phyloP scores from a whole-genome alignment of 1,284 basidiomycete species.

The Cryptococcus sp. region DNA sequence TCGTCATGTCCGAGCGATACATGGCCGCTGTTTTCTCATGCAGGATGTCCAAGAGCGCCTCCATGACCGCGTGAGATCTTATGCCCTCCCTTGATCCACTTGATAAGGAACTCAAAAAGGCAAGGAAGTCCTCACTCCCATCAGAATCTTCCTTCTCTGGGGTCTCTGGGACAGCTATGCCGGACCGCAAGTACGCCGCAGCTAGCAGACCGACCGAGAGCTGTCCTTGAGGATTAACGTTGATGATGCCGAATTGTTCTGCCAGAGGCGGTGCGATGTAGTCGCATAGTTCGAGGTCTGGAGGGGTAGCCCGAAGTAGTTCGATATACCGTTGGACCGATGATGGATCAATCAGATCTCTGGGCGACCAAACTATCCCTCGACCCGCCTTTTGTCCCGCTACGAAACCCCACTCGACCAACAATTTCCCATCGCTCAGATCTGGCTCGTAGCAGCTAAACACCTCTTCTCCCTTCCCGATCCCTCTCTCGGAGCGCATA shows the following conservation, averaged over 20 bases:
- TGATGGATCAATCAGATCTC: conserved; percentile 7
- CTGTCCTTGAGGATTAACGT: background rate
- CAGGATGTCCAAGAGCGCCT: background rate
- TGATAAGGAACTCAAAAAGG: background rate
- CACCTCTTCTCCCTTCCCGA: conserved; percentile 62
- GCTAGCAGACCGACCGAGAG: background rate
- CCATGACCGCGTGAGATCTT: background rate
- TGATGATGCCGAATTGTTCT: background rate
- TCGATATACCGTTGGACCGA: conserved; percentile 1
- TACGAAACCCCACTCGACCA: conserved; percentile 71
- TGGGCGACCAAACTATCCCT: conserved; percentile 25
- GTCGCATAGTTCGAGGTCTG: background rate
- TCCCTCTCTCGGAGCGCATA: conserved; percentile 39
- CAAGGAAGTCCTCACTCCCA: background rate
- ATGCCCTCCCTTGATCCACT: background rate
- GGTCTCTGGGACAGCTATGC: background rate
- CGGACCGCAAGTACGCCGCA: background rate
- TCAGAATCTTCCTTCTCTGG: background rate
- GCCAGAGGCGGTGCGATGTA: background rate
- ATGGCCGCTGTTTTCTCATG: background rate
- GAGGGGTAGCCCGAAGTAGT: background rate
- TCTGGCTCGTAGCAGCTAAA: conserved; percentile 81
- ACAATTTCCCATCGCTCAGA: conserved; percentile 66
- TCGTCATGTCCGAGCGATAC: background rate
- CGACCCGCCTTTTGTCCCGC: conserved; percentile 12